These are phyloP conservation scores for Talaromyces sp. DNA, from an alignment of 2,329 filamentous ascomycete species.

Conservation along the genomic window DNA sequence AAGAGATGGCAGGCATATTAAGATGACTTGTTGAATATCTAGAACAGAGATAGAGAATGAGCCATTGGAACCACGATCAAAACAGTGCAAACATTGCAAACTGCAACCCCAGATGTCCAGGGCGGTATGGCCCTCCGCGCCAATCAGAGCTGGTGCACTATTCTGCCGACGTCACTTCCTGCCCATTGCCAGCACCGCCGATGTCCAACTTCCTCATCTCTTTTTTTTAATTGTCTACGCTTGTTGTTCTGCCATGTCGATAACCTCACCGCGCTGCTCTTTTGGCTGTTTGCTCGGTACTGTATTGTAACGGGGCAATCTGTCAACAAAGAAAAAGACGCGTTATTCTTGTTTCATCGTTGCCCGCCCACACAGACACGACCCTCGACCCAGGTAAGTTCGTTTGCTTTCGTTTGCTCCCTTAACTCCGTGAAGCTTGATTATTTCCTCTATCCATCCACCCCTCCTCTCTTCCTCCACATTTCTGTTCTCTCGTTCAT, in stretches of 20 bases:
- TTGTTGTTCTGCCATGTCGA: neutral
- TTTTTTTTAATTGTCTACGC: neutral
- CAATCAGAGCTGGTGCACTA: neutral
- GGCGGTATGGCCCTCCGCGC: constrained; percentile 6
- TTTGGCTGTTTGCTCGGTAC: neutral
- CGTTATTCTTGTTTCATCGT: neutral
- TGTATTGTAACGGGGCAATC: neutral
- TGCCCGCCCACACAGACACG: neutral
- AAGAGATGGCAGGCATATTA: neutral
- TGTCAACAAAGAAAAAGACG: constrained; percentile 2
- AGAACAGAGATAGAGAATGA: no score
- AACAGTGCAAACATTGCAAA: neutral
- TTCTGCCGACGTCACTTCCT: constrained; percentile 14
- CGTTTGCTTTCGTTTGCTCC: constrained; percentile 10
- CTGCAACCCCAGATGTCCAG: neutral
- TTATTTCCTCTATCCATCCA: neutral
- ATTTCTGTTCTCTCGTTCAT: neutral
- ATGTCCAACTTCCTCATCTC: neutral
- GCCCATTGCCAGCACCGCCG: neutral
- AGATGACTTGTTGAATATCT: neutral
- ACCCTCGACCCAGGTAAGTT: neutral
- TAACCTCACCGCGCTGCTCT: constrained; percentile 3
- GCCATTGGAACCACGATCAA: neutral
- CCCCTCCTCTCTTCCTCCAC: neutral
- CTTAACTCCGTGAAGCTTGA: constrained; percentile 11